Base-by-base conservation (phyloP, 2,329 filamentous ascomycete genomes). In the Hypoxylon sp. region DNA sequence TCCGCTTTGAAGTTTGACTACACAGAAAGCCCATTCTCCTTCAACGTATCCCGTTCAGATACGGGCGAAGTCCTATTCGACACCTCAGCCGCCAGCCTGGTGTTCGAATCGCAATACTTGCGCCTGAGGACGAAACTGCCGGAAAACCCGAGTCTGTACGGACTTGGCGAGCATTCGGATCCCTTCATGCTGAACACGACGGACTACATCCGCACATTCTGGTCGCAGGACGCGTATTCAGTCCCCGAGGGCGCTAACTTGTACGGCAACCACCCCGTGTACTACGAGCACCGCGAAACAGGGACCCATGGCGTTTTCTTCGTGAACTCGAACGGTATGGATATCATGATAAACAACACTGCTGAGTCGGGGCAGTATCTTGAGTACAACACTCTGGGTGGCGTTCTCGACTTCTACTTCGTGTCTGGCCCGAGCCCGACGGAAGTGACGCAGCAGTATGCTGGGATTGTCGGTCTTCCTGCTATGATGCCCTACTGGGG, bases 21-120 rank as follows among this genome's bases (percentile, higher is more conserved):
- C 41, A 67, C 62, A 37, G 62, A 67, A 32, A 66, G 67, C 30
- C 72, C 71, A 19, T 76, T 76, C 58, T 71, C 71, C 40, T 76
- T 76, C 63, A 67, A 67, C 9, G 68, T 76, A 27, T 69, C 69
- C 8, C 70, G 73, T 15, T 61, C 64, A 6, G 64, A 64, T 17
- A 71, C 68, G 2, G 69, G 70, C 2, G 66, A 86, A 55, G 75
- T 82, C 3, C 70, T 91, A 7, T 90, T 91, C 66, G 86, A 92
- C 62, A 89, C 88, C 0, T 83, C 83, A 0, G 85, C 79, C 1
- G 80, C 81, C 3, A 75, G 77, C 6, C 73, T 94, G 7, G 75
- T 94, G 31, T 94, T 91, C 62, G 86, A 94, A 71, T 83, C 83
- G 7, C 89, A 94, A 69, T 94, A 91, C 63, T 71, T 94, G 16